phyloP scores from a whole-genome alignment of 2,329 filamentous ascomycete species.

The Xylaria arbuscula region DNA sequence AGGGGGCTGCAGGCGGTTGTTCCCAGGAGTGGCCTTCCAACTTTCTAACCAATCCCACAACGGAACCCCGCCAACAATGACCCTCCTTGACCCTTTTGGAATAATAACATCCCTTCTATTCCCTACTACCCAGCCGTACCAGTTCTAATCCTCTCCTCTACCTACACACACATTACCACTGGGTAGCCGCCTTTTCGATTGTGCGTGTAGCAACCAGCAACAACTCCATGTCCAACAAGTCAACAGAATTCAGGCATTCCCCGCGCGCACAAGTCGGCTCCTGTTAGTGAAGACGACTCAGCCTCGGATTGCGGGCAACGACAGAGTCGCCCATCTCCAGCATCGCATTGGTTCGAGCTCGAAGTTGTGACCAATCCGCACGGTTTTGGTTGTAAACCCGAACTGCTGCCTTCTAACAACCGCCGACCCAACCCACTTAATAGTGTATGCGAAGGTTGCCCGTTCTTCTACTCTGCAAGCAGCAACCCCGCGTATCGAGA shows the following conservation, averaged over 20 bases:
- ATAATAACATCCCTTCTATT: constrained; percentile 39
- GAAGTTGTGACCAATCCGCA: constrained; percentile 31
- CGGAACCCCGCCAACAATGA: constrained; percentile 33
- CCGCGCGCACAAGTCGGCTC: constrained; percentile 21
- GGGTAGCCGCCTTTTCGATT: constrained; percentile 17
- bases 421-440: constrained; percentile 28
- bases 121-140: constrained; percentile 35
- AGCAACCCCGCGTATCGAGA: constrained; percentile 14
- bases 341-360: constrained; percentile 25
- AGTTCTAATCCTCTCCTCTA: constrained; percentile 29
- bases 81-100: constrained; percentile 38
- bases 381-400: constrained; percentile 45
- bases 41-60: constrained; percentile 37
- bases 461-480: constrained; percentile 16
- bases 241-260: constrained; percentile 19
- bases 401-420: constrained; percentile 38
- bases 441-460: constrained; percentile 31
- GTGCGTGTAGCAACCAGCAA: constrained; percentile 25
- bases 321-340: constrained; percentile 16
- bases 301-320: constrained; percentile 24
- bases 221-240: constrained; percentile 27
- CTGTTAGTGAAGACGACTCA: constrained; percentile 19
- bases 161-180: constrained; percentile 24
- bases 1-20: constrained; percentile 31
- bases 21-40: constrained; percentile 24